Conservation (phyloP, 768 basidiomycete species). For the Phanerochaete sordida region DNA sequence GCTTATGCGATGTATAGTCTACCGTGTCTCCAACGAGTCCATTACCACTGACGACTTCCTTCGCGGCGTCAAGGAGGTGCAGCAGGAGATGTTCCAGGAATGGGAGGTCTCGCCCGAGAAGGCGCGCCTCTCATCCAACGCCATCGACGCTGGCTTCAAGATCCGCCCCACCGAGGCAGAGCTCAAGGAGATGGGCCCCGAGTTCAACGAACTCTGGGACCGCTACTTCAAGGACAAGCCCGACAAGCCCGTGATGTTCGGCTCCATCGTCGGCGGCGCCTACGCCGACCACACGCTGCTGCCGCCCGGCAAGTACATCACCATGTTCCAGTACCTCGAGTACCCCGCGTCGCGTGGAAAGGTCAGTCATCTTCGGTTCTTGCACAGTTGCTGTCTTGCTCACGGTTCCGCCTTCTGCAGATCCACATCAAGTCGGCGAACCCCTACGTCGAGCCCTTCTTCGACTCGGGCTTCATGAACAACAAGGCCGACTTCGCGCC, state of each 20-base stretch:
- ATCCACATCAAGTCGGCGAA: slow-evolving; percentile 59
- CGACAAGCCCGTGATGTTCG: slow-evolving; percentile 78
- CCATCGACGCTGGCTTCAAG: slow-evolving; percentile 77
- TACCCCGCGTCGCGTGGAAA: slow-evolving; percentile 74
- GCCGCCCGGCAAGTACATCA: slow-evolving; percentile 69
- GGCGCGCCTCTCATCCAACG: slow-evolving; percentile 64
- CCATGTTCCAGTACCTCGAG: slow-evolving; percentile 77
- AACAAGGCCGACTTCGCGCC: slow-evolving; percentile 75
- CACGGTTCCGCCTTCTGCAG: slow-evolving; percentile 26
- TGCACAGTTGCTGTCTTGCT: background rate
- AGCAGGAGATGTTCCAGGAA: slow-evolving; percentile 56
- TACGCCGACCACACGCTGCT: slow-evolving; percentile 70
- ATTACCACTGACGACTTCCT: slow-evolving; percentile 66
- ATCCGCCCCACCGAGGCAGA: slow-evolving; percentile 69
- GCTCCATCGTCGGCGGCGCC: slow-evolving; percentile 64
- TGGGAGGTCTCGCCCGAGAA: slow-evolving; percentile 69
- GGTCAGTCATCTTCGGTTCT: slow-evolving; percentile 27
- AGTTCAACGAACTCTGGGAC: slow-evolving; percentile 67
- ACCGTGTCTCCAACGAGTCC: slow-evolving; percentile 63
- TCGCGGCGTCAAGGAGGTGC: slow-evolving; percentile 57
- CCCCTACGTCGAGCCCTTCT: slow-evolving; percentile 61
- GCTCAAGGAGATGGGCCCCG: slow-evolving; percentile 75
- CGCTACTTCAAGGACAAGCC: slow-evolving; percentile 77
- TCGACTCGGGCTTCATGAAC: slow-evolving; percentile 80
- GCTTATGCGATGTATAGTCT: slow-evolving; percentile 37